Base-by-base conservation (phyloP, 805 yeast species). In the Isabelozyma pseudorhagii region DNA sequence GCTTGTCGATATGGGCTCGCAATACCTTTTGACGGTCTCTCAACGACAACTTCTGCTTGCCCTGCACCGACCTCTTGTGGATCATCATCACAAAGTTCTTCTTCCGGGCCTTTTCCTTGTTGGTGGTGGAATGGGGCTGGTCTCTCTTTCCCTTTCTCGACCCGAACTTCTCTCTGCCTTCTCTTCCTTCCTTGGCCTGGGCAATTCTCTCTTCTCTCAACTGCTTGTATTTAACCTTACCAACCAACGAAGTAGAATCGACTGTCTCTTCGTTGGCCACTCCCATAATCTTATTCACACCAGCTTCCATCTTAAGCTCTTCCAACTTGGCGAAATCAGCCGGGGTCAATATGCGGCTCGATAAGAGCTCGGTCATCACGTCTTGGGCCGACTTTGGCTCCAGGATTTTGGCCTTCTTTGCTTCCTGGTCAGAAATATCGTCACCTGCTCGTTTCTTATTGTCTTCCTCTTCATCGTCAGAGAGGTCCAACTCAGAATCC, bases 1-100 rank as follows among this genome's bases (percentile, higher is more conserved):
- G 98, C 67, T 89, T 89, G 41, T 81, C 83, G 52, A 91, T 82
- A 63, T 93, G 98, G 1, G 96, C 96, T 54, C 85, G 77, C 60
- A 94, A 72, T 15, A 88, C 83, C 67, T 84, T 88, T 68, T 92
- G 97, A 68, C 90, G 85, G 67, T 94, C 98, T 60, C 97, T 80
- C 60, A 94, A 76, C 50, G 97, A 89, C 79, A 87, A 77, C 72
- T 85, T 88, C 55, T 87, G 92, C 70, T 94, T 94, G 54, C 98
- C 98, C 69, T 89, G 96, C 39, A 94, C 98, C 46, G 89, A 84
- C 61, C 83, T 83, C 75, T 93, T 94, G 71, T 94, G 99, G 59
- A 94, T 89, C 93, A 89, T 89, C 99, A 94, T 94, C 66, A 94
- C 93, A 65, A 91, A 94, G 72, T 94, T 94, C 97, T 94, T 94